Evolutionary conservation across 805 yeast genomes (phyloP), one percentile per base, ranked within the genome.

Genomic region (Tanozyma kutaoensis): DNA sequence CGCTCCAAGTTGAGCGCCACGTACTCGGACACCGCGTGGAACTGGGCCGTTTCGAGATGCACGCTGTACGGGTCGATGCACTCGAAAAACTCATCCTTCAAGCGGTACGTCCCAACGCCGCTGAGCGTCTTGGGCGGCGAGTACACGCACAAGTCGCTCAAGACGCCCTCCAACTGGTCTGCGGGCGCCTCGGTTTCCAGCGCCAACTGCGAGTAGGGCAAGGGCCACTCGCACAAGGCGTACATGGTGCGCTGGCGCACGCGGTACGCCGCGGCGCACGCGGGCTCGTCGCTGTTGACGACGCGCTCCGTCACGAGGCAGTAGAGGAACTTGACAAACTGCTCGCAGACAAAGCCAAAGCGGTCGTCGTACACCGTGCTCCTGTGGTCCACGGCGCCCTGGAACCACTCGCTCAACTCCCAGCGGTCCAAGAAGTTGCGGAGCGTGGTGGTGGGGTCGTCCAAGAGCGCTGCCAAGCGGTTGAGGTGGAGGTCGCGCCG

Each of bases 161-260:
- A 7, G 7, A 15, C 17, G 5, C 7, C 17, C 7, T 15, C 17
- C 5, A 15, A 7, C 17, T 15, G 17, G 8, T 56, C 55, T n/a
- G n/a, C n/a, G n/a, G n/a, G n/a, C n/a, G n/a, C n/a, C n/a, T n/a
- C n/a, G n/a, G n/a, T n/a, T n/a, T n/a, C n/a, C n/a, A n/a, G n/a
- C n/a, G n/a, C n/a, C n/a, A n/a, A n/a, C n/a, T n/a, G n/a, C 3
- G 80, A 63, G 38, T 70, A 76, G 3, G 75, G 50, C 30, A 56
- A 46, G 2, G 84, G 76, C 9, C 63, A 62, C 13, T 55, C 52
- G 35, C 69, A 64, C 13, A 78, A 47, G 2, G 55, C 46, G 38
- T 72, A 72, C 17, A 15, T 15, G 7, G 7, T 5, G 7, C 17
- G 5, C 17, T 15, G 17, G 7, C 7, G 7, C 17, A 15, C 17